These are phyloP conservation scores for Penicillium hordei DNA, from an alignment of 2,329 filamentous ascomycete species.

Conservation along the genomic window DNA sequence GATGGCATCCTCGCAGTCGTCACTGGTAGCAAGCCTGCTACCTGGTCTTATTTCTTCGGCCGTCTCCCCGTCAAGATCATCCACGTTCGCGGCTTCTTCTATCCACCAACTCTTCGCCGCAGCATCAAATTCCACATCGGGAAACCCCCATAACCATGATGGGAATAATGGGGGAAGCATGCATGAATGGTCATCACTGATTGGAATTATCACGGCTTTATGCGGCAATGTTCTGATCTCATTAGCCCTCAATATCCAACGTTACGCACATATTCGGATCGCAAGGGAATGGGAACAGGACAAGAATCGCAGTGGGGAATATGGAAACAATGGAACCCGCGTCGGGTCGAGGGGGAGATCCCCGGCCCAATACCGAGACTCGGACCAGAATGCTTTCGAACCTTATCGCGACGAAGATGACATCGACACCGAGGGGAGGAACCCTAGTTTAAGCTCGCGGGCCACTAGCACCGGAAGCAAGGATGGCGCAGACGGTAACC, in stretches of 20 bases:
- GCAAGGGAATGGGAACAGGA: conserved; percentile 66
- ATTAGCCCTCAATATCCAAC: conserved; percentile 91
- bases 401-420: conserved; percentile 36
- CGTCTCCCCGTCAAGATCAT: conserved; percentile 23
- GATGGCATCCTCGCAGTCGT: conserved; percentile 31
- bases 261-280: conserved; percentile 88
- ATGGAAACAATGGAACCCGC: conserved; percentile 21
- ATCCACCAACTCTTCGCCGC: conserved; percentile 15
- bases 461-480: conserved; percentile 40
- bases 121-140: conserved; percentile 16
- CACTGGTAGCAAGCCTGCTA: conserved; percentile 31
- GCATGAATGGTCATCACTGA: conserved; percentile 78
- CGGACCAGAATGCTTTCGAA: conserved; percentile 17
- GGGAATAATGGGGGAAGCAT: conserved; percentile 23
- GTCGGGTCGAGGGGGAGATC: conserved; percentile 15
- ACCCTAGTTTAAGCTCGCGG: conserved; percentile 38
- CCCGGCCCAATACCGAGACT: conserved; percentile 17
- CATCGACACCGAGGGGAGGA: conserved; percentile 24
- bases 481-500: conserved; percentile 42
- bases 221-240: conserved; percentile 92
- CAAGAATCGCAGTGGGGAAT: conserved; percentile 55
- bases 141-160: conserved; percentile 19
- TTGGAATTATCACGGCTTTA: conserved; percentile 91
- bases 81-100: conserved; percentile 17
- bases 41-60: conserved; percentile 27